Percentiles rank a stretch among this genome's conserved stretches.
These are phyloP conservation scores for Cyanidium caldarium DNA, from an alignment of 23 red algal genomes.

Conservation along the genomic window DNA sequence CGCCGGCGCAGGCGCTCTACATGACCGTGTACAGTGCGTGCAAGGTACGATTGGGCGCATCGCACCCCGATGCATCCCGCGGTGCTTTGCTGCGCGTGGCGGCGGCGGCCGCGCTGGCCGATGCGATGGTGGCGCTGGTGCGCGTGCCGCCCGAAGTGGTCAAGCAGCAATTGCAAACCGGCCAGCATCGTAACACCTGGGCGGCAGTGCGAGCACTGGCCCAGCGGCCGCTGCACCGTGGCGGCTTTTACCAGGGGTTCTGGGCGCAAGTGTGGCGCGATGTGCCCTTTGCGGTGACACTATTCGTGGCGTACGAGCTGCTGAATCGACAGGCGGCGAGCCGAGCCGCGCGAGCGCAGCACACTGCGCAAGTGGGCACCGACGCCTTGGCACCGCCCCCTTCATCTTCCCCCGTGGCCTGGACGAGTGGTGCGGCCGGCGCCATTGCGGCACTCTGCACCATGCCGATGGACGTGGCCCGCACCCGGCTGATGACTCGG, in stretches of 20 bases:
- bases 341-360: background rate
- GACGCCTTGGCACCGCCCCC: background rate
- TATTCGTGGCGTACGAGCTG: constrained; percentile 13
- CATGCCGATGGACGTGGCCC: constrained; percentile 9
- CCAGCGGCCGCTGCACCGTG: background rate
- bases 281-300: constrained; percentile 11
- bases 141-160: constrained; percentile 15
- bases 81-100: constrained; percentile 3
- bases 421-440: constrained; percentile 4
- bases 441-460: constrained; percentile 9
- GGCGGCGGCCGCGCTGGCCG: constrained; percentile 4
- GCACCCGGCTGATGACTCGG: constrained; percentile 6
- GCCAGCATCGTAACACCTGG: background rate
- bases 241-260: constrained; percentile 11
- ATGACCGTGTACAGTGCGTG: background rate
- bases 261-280: constrained; percentile 17
- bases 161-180: constrained; percentile 16
- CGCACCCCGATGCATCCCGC: background rate
- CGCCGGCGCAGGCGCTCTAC: constrained; percentile 13
- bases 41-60: background rate
- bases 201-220: background rate
- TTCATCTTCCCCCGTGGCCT: background rate
- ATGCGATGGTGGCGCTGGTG: constrained; percentile 11
- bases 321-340: constrained; percentile 3
- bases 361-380: background rate